Percentiles rank a stretch among this genome's conserved stretches.
Conservation (phyloP, 2,329 filamentous ascomycete genomes). For the Colletotrichum neosansevieriae region DNA sequence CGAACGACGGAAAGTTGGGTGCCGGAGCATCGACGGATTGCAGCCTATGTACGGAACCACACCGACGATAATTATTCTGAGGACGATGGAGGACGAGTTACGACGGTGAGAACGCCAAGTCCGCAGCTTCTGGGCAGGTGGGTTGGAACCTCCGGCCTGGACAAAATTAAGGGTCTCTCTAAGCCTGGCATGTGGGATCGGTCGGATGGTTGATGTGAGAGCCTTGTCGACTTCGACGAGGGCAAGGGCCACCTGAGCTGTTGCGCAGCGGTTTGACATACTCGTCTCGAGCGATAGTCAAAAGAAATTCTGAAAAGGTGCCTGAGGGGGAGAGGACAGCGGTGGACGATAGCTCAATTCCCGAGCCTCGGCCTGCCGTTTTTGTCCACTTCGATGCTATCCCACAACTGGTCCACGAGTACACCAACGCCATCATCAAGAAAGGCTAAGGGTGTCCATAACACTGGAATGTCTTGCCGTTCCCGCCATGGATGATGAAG, state of each 20-base stretch:
- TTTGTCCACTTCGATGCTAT: neutral
- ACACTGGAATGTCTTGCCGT: neutral
- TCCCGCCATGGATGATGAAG: neutral
- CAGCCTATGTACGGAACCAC: neutral
- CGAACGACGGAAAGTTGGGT: too few relatives aligned
- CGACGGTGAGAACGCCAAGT: neutral
- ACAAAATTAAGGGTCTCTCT: too few relatives aligned
- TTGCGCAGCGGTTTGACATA: too few relatives aligned
- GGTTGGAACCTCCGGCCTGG: too few relatives aligned
- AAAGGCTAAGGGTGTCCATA: neutral
- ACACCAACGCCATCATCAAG: neutral
- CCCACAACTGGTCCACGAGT: too few relatives aligned
- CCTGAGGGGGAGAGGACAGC: neutral
- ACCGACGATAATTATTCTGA: neutral
- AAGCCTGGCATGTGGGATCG: too few relatives aligned
- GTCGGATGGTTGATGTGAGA: neutral
- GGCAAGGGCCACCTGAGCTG: neutral
- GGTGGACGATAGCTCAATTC: too few relatives aligned
- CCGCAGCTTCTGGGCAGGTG: neutral
- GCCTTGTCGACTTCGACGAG: neutral
- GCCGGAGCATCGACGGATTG: neutral
- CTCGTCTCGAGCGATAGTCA: too few relatives aligned
- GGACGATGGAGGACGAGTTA: neutral
- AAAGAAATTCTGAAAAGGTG: too few relatives aligned
- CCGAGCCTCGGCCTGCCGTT: too few relatives aligned